A percentile compares a stretch with the other conserved stretches of the same genome.
These are phyloP conservation scores for Pistacia atlantica DNA, from an alignment of 345 rosid genomes.

Conservation along the genomic window DNA sequence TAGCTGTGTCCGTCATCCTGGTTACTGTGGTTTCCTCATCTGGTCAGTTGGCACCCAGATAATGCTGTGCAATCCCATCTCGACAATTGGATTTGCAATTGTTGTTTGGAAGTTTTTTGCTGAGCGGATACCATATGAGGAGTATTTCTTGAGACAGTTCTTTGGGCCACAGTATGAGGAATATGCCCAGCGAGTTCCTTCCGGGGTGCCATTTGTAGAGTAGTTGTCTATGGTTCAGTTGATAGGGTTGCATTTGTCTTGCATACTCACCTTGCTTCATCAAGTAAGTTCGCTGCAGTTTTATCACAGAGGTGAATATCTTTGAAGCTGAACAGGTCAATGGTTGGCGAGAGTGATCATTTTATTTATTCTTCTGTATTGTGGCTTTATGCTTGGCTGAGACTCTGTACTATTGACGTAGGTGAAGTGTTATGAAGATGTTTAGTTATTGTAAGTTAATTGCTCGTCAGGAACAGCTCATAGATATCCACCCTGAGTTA, in stretches of 20 bases:
- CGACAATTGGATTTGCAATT: conserved; percentile 52
- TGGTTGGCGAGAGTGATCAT: background rate
- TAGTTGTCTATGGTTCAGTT: conserved; percentile 21
- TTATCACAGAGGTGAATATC: background rate
- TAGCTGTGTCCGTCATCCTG: conserved; percentile 61
- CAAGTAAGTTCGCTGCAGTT: background rate
- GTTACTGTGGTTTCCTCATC: conserved; percentile 67
- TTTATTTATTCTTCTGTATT: background rate
- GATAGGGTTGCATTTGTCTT: background rate
- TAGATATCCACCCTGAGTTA: background rate
- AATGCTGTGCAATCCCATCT: conserved; percentile 74
- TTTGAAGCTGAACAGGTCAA: conserved; percentile 10
- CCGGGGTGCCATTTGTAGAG: conserved; percentile 72
- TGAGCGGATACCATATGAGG: conserved; percentile 62
- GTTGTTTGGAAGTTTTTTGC: conserved; percentile 72
- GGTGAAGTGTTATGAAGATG: background rate
- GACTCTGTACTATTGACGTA: background rate
- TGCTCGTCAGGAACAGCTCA: background rate
- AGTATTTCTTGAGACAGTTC: conserved; percentile 64
- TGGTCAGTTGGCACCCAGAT: conserved; percentile 80
- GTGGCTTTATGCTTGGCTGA: background rate
- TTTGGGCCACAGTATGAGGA: conserved; percentile 57
- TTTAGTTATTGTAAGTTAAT: background rate
- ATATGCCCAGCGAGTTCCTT: conserved; percentile 52
- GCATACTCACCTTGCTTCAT: background rate